Evolutionary conservation across 1,139 yeast genomes (phyloP), one percentile per base, ranked within the genome.

Genomic region (Yamadazyma buinensis): DNA sequence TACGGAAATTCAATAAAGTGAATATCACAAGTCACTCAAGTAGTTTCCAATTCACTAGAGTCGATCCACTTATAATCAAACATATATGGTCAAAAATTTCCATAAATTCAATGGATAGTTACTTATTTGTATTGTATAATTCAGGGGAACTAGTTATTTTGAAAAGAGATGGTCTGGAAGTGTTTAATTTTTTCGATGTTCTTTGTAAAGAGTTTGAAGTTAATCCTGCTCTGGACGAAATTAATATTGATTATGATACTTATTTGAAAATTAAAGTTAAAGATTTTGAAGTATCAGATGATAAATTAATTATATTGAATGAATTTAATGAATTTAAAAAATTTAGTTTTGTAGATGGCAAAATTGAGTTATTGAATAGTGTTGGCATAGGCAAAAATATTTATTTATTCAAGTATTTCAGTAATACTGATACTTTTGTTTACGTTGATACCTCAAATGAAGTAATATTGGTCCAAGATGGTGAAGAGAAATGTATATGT

Each of bases 61-160:
- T 64, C 14, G 42, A 49, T 20, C 73, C 67, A 14, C 64, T 69
- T 1, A 59, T 67, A 9, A 55, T 61, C 2, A 47, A 54, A 27
- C 72, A 67, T 39, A 54, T 52, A 39, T 67, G 74, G 73, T 51
- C 67, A 3, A 51, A 60, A 1, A 38, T 51, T 2, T 47, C 50
- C 23, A 41, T 43, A 4, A 36, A 40, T 9, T 48, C 57, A 4
- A 55, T 61, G 35, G 64, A 61, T 31, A 55, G 61, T 35, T 48
- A 46, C 28, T 48, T 68, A 30, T 70, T 63, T 0, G 61, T 64
- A 1, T 45, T 68, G 17, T 57, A 60, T 32, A 68, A 64, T 36
- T 57, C 73, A 1, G 69, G 68, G 0, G 75, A 69, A 38, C 45
- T 67, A 10, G 38, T 67, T 28, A 43, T 66, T 3, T 43, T 67